Evolutionary conservation across 2,329 filamentous ascomycete species (phyloP).

Genomic region (Hymenoscyphus linearis): DNA sequence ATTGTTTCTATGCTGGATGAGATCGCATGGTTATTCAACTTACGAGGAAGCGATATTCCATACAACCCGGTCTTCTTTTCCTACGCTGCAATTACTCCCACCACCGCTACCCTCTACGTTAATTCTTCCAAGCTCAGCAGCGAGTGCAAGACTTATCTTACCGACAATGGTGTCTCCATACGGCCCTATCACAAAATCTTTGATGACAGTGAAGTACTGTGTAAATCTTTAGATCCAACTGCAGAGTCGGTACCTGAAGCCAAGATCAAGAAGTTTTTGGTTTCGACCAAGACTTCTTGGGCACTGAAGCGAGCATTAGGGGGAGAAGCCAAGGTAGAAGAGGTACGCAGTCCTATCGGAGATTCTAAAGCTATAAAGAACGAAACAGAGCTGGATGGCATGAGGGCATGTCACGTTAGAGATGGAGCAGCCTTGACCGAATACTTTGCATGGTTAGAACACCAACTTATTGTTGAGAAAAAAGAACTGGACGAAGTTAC

Average conservation of each 20-base stretch:
- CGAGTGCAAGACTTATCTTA: slow-evolving; percentile 65
- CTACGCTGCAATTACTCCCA: slow-evolving; percentile 81
- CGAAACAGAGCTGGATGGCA: slow-evolving; percentile 79
- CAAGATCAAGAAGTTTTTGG: slow-evolving; percentile 60
- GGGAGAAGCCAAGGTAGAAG: slow-evolving; percentile 79
- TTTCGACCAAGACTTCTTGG: slow-evolving; percentile 91
- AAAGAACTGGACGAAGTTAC: slow-evolving; percentile 77
- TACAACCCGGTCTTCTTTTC: slow-evolving; percentile 99
- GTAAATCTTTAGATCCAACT: slow-evolving; percentile 38
- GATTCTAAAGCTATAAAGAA: slow-evolving; percentile 97
- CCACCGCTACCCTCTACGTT: slow-evolving; percentile 73
- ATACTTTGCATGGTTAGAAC: slow-evolving; percentile 95
- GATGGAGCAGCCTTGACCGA: slow-evolving; percentile 87
- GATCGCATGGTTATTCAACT: slow-evolving; percentile 97
- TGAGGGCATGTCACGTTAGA: slow-evolving; percentile 88
- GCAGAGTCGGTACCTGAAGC: slow-evolving; percentile 26
- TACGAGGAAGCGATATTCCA: slow-evolving; percentile 89
- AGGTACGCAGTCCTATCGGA: slow-evolving; percentile 77
- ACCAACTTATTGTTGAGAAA: slow-evolving; percentile 73
- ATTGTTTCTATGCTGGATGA: slow-evolving; percentile 95
- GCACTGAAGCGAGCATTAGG: slow-evolving; percentile 82
- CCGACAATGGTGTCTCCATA: slow-evolving; percentile 62
- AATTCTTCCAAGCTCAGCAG: slow-evolving; percentile 71
- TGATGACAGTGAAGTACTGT: slow-evolving; percentile 64
- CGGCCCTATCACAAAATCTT: slow-evolving; percentile 83